Conservation (phyloP, 768 basidiomycete genomes). For the Amanita exitialis region DNA sequence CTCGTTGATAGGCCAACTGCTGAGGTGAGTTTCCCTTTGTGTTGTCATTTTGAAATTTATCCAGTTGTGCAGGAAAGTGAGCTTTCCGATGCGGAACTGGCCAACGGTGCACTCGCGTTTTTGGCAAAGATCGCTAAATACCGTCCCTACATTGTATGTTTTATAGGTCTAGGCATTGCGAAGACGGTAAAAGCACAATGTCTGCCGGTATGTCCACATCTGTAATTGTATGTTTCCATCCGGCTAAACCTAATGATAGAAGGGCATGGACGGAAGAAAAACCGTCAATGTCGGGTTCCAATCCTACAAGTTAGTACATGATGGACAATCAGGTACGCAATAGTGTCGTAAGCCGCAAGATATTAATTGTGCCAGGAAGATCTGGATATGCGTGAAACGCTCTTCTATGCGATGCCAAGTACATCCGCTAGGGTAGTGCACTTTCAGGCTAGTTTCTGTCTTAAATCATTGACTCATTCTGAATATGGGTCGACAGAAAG, state of each 20-base stretch:
- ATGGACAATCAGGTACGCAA: slow-evolving; percentile 12
- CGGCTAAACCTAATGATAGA: not conserved
- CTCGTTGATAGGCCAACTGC: slow-evolving; percentile 61
- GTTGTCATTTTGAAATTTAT: not conserved
- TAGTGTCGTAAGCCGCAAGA: not conserved
- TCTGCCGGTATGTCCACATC: slow-evolving; percentile 10
- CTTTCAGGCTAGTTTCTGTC: slow-evolving; percentile 46
- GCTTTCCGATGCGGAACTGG: slow-evolving; percentile 41
- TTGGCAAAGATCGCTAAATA: slow-evolving; percentile 46
- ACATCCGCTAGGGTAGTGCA: slow-evolving; percentile 66
- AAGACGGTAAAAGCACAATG: slow-evolving; percentile 22
- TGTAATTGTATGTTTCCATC: not conserved
- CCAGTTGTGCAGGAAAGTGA: slow-evolving; percentile 35
- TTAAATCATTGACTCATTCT: not conserved
- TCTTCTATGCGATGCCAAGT: slow-evolving; percentile 69
- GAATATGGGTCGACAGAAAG: not conserved
- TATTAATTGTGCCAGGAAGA: not conserved
- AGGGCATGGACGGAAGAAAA: slow-evolving; percentile 7
- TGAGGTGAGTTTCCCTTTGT: slow-evolving; percentile 29
- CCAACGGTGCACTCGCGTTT: slow-evolving; percentile 42
- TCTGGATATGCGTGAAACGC: slow-evolving; percentile 31
- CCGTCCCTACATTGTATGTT: slow-evolving; percentile 62
- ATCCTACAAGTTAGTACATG: slow-evolving; percentile 39
- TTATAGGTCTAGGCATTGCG: slow-evolving; percentile 66
- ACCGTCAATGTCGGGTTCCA: slow-evolving; percentile 28